Percentiles rank a stretch among this genome's conserved stretches.
Evolutionary conservation across 306 rosid genomes (phyloP).

Genomic region (Quercus rubra): DNA sequence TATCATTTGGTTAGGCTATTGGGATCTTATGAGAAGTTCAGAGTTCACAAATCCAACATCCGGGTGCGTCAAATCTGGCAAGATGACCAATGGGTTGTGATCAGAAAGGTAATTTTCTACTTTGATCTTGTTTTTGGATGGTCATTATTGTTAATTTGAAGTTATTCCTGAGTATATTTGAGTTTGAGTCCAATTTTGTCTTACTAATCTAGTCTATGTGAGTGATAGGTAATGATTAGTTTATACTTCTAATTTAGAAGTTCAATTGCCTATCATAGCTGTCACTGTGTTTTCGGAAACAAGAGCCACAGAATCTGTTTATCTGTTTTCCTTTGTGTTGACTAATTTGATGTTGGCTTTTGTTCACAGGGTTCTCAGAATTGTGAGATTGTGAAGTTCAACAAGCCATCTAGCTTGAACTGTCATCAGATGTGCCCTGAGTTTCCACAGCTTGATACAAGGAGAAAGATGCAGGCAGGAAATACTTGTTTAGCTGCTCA

Average conservation of each 20-base stretch:
- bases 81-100: conserved; percentile 53
- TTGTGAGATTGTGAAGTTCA: conserved; percentile 22
- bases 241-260: background rate
- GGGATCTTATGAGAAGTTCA: conserved; percentile 49
- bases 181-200: background rate
- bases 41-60: conserved; percentile 38
- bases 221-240: background rate
- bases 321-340: conserved; percentile 10
- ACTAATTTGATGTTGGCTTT: conserved; percentile 7
- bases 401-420: conserved; percentile 26
- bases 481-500: conserved; percentile 26
- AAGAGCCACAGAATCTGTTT: conserved; percentile 5
- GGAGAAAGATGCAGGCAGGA: conserved; percentile 16
- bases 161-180: background rate
- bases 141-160: conserved; percentile 2
- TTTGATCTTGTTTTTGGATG: background rate
- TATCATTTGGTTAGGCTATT: conserved; percentile 54
- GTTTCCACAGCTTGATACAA: conserved; percentile 20
- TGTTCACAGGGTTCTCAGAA: conserved; percentile 34
- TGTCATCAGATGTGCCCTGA: conserved; percentile 18
- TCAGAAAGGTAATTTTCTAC: conserved; percentile 46
- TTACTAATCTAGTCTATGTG: background rate
- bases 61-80: conserved; percentile 65
- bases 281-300: background rate
- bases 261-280: background rate